Conservation (phyloP, 768 basidiomycete species). For the Tylopilus cervinicoccineus region DNA sequence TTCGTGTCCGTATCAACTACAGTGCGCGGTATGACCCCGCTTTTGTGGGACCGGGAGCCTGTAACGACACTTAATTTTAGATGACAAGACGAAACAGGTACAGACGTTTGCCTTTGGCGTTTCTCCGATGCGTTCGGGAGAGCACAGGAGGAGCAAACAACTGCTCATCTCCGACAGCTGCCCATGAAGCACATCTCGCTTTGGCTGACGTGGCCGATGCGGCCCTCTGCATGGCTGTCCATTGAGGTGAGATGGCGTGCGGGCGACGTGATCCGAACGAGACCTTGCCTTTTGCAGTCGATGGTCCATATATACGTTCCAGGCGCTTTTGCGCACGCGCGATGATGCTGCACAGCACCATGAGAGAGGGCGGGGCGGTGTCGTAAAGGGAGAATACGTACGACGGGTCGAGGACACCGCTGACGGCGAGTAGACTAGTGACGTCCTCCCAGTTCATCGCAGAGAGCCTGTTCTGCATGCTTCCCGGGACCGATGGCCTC, state of each 20-base stretch:
- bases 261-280: neutral
- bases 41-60: neutral
- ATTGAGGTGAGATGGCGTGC: neutral
- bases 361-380: neutral
- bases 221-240: constrained; percentile 17
- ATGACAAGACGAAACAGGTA: neutral
- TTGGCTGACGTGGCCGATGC: constrained; percentile 16
- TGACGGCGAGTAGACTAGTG: constrained; percentile 47
- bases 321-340: constrained; percentile 28
- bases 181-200: constrained; percentile 1
- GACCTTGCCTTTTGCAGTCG: constrained; percentile 14
- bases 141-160: constrained; percentile 13
- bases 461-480: constrained; percentile 61
- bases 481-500: constrained; percentile 50
- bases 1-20: constrained; percentile 8
- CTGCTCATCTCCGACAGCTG: constrained; percentile 11
- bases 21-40: constrained; percentile 1
- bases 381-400: constrained; percentile 8
- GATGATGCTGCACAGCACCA: constrained; percentile 14
- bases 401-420: constrained; percentile 32
- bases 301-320: constrained; percentile 27
- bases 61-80: neutral
- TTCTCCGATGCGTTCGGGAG: constrained; percentile 13
- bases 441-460: constrained; percentile 64
- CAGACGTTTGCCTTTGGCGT: neutral